Evolutionary conservation across 805 yeast species (phyloP), one percentile per base, ranked within the genome.

Genomic region (Wickerhamiella lipophila): DNA sequence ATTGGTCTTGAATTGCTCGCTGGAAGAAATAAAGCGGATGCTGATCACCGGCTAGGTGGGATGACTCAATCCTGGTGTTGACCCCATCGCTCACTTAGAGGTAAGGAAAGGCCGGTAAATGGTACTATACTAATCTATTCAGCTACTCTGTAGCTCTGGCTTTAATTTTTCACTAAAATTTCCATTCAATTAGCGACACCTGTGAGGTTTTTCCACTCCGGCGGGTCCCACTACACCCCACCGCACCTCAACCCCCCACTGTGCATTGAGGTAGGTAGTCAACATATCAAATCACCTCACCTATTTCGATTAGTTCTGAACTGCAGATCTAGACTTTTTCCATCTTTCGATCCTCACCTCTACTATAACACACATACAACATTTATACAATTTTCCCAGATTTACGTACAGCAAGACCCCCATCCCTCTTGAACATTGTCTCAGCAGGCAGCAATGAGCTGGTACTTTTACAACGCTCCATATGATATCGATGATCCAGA

Each of bases 401-500:
- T 3, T 11, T 3, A 29, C 32, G 11, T 7, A 29, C 32, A 9
- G 32, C 32, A 29, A 29, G 32, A 29, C 32, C 32, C 32, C n/a
- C n/a, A 7, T 29, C 32, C 26, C 8, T 8, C 26, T 23, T 8
- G 5, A 8, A 23, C 26, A 29, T 29, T 29, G 32, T 29, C 32
- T 29, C 32, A 29, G 8, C 3, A n/a, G 19, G 15, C 26, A 19
- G 26, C 6, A 16, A 47, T 47, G 46, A 43, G 50, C 36, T 57
- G 60, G 59, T 49, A 25, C 41, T 58, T 58, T 38, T 53, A 58
- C 50, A 56, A 56, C 32, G 30, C 51, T 7, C 42, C 50, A 18
- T 53, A 51, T 36, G 49, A 53, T 18, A 55, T 58, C 32, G 60
- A 58, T 30, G 59, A 54, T 27, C 41, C 46, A 9, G 34, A 25